Percentiles rank a stretch among this genome's conserved stretches.
phyloP scores from a whole-genome alignment of 208 protist genomes.

The Crithidia bombi region DNA sequence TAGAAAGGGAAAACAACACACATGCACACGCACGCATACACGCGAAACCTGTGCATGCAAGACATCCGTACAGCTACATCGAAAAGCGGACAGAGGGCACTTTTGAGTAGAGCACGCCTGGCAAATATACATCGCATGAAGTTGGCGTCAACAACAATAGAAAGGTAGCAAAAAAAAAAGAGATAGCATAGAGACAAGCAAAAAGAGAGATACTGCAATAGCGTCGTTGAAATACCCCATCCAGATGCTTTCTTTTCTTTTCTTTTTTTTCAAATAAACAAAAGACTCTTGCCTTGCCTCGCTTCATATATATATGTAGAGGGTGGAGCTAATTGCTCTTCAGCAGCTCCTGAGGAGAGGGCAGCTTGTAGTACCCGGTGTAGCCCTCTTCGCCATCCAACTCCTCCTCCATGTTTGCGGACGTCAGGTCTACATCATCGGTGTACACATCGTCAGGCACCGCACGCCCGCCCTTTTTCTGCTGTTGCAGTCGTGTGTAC shows the following conservation, averaged over 20 bases:
- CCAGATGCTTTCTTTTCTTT: too few relatives aligned
- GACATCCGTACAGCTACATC: too few relatives aligned
- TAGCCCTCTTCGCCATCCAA: constrained; percentile 53
- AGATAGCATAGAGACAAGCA: too few relatives aligned
- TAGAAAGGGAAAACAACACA: constrained; percentile 9
- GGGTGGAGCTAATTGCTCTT: constrained; percentile 12
- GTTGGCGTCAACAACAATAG: background rate
- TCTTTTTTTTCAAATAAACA: background rate
- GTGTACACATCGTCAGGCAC: constrained; percentile 41
- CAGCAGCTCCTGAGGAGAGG: constrained; percentile 12
- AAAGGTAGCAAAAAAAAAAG: background rate
- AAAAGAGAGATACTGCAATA: too few relatives aligned
- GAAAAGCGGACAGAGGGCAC: too few relatives aligned
- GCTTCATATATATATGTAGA: background rate
- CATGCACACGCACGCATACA: constrained; percentile 9
- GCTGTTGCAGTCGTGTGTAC: constrained; percentile 36
- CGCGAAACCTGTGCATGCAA: background rate
- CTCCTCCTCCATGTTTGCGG: constrained; percentile 45
- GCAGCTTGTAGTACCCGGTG: constrained; percentile 48
- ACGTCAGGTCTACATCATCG: constrained; percentile 43
- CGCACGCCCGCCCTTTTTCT: background rate
- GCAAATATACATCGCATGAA: background rate
- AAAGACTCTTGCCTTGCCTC: background rate
- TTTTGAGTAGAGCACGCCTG: too few relatives aligned
- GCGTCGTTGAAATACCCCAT: too few relatives aligned